Percentiles rank a stretch among this genome's conserved stretches.
These are phyloP conservation scores for Aspergillus sparsus DNA, from an alignment of 495 filamentous ascomycete species.

Conservation along the genomic window DNA sequence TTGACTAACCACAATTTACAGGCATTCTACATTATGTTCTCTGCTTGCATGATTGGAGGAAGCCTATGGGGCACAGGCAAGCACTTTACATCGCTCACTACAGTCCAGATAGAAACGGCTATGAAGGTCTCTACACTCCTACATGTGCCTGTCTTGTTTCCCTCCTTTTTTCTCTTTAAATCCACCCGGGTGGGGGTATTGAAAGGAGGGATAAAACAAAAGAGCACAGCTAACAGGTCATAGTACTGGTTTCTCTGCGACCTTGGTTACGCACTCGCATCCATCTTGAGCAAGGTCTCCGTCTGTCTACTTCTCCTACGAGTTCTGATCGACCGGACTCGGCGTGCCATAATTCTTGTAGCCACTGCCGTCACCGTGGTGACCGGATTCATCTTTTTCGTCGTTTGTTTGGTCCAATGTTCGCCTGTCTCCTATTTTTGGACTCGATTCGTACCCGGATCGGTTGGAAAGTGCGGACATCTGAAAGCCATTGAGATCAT, in stretches of 20 bases:
- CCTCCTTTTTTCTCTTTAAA: not conserved
- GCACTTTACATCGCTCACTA: constrained; percentile 11
- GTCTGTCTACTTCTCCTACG: constrained; percentile 27
- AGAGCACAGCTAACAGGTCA: not conserved
- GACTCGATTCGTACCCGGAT: constrained; percentile 14
- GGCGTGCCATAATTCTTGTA: constrained; percentile 17
- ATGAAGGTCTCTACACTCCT: constrained; percentile 15
- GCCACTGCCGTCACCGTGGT: constrained; percentile 16
- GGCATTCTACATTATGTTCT: constrained; percentile 22
- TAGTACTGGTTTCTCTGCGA: constrained; percentile 22
- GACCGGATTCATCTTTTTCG: constrained; percentile 16
- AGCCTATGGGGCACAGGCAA: constrained; percentile 18
- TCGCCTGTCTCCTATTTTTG: constrained; percentile 27
- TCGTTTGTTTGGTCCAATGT: constrained; percentile 24
- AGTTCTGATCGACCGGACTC: constrained; percentile 13
- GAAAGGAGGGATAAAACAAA: not conserved
- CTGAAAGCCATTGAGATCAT: constrained; percentile 12
- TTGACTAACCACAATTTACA: not conserved
- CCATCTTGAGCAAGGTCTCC: constrained; percentile 23
- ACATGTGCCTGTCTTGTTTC: not conserved
- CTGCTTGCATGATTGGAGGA: constrained; percentile 21
- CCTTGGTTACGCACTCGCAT: constrained; percentile 18
- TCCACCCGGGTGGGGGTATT: too few species aligned
- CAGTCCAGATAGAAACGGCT: constrained; percentile 9
- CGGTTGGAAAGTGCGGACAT: constrained; percentile 9